Evolutionary conservation across 768 basidiomycete species (phyloP), one percentile per base, ranked within the genome.

Genomic region (Boletus rubescentipes): DNA sequence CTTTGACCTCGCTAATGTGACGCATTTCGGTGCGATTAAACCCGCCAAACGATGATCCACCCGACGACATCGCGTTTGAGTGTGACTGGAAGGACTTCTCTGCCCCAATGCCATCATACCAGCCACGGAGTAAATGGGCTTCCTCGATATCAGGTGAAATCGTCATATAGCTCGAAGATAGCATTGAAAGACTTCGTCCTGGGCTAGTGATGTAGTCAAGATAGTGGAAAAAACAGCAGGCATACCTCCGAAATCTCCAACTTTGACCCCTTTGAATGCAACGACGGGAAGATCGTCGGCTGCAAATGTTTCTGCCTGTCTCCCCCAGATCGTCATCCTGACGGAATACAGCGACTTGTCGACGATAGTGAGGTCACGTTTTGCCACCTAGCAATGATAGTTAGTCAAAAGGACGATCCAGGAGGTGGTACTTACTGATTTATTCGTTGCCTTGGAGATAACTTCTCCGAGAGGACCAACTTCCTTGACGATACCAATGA

Each of bases 261-360:
- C 91, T 69, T 88, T 92, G 59, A 93, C 91, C 21, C 91, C 89
- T 72, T 95, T 97, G 80, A 95, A 91, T 5, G 96, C 96, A 59
- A 95, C 80, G 30, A 98, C 85, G 9, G 91, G 84, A 46, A 79
- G 67, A 45, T 77, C 77, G 11, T 79, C 75, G 6, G 78, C 73
- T n/a, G 71, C 68, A 67, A 84, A 98, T 37, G 80, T 79, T 67
- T 98, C 93, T 0, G 96, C 96, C 68, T 92, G 89, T 69, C 89
- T 93, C 21, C 96, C 97, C 97, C 96, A 99, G 30, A 98, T 76
- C 4, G 96, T 99, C 59, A 98, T 68, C 32, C 92, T 83, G 37
- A 92, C 86, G 15, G 86, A 82, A 63, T 75, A 91, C 34, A 80
- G 80, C 8, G 92, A 87, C 55, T 81, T 82, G 68, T 99, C 96